Percentiles rank a stretch among this genome's conserved stretches.
These are phyloP conservation scores for Paecilomyces dactylethromorphus DNA, from an alignment of 2,329 filamentous ascomycete genomes.

Conservation along the genomic window DNA sequence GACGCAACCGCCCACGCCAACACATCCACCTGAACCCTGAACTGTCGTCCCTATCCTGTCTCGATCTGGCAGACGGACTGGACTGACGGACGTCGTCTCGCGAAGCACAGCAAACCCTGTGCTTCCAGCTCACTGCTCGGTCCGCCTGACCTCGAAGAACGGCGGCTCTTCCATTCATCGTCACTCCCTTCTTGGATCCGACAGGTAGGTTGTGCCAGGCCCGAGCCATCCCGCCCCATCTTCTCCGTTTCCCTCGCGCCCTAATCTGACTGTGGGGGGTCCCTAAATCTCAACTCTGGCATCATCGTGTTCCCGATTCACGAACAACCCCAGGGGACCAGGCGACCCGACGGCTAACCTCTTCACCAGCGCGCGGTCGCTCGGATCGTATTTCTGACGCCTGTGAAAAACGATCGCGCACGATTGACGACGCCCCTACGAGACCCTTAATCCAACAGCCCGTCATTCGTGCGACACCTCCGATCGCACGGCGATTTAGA, in stretches of 20 bases:
- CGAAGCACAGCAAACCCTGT: background rate
- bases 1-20: conserved; percentile 16
- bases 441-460: conserved; percentile 3
- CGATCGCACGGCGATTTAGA: conserved; percentile 1
- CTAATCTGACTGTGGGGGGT: background rate
- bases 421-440: conserved; percentile 10
- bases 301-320: background rate
- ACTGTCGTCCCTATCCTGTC: conserved; percentile 10
- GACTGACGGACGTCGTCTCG: conserved; percentile 2
- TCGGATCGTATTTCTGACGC: conserved; percentile 16
- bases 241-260: background rate
- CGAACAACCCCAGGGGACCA: background rate
- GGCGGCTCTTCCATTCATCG: conserved; percentile 16
- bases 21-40: conserved; percentile 12
- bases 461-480: conserved; percentile 7
- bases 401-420: conserved; percentile 10
- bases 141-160: conserved; percentile 9
- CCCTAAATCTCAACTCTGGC: background rate
- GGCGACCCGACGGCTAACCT: conserved; percentile 10
- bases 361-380: conserved; percentile 19
- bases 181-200: conserved; percentile 25
- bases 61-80: conserved; percentile 13
- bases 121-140: background rate
- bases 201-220: conserved; percentile 20
- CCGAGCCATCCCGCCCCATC: background rate